Conservation (phyloP, 2,329 filamentous ascomycete genomes). For the Aspergillus alliaceus region DNA sequence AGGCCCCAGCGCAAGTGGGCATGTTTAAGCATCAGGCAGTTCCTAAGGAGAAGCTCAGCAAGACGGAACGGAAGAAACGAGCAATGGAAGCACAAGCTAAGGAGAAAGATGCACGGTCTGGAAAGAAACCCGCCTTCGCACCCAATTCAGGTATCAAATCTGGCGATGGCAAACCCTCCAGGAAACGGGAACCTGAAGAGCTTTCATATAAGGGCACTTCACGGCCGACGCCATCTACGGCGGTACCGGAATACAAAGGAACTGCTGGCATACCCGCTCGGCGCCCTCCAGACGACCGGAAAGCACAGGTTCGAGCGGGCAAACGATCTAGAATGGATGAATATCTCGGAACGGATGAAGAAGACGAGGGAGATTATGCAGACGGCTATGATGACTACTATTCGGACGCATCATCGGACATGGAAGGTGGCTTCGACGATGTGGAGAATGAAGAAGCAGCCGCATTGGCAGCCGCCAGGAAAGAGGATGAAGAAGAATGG, state of each 20-base stretch:
- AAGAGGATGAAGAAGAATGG: slow-evolving; percentile 49
- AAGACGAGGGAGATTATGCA: slow-evolving; percentile 46
- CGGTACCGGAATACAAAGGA: slow-evolving; percentile 39
- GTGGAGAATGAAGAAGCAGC: slow-evolving; percentile 46
- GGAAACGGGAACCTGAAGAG: slow-evolving; percentile 34
- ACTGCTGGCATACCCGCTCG: slow-evolving; percentile 40
- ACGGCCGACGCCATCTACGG: slow-evolving; percentile 27
- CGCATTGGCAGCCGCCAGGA: slow-evolving; percentile 42
- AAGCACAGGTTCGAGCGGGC: slow-evolving; percentile 21
- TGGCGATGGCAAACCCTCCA: slow-evolving; percentile 20
- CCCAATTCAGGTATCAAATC: slow-evolving; percentile 22
- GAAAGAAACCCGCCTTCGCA: slow-evolving; percentile 26
- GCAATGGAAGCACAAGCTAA: slow-evolving; percentile 42
- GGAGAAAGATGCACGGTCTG: slow-evolving; percentile 35
- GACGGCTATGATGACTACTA: slow-evolving; percentile 44
- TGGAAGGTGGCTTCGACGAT: slow-evolving; percentile 51
- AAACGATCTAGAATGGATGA: slow-evolving; percentile 38
- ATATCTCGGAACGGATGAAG: slow-evolving; percentile 49
- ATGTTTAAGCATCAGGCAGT: slow-evolving; percentile 57
- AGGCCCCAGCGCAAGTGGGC: slow-evolving; percentile 47
- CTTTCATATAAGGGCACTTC: slow-evolving; percentile 42
- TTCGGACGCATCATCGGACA: slow-evolving; percentile 50
- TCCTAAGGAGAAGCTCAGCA: slow-evolving; percentile 57
- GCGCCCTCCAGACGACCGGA: slow-evolving; percentile 26
- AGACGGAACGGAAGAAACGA: slow-evolving; percentile 53